A percentile compares a stretch with the other conserved stretches of the same genome.
Conservation (phyloP, 108 stramenopile species). For the Ochromonas danica region DNA sequence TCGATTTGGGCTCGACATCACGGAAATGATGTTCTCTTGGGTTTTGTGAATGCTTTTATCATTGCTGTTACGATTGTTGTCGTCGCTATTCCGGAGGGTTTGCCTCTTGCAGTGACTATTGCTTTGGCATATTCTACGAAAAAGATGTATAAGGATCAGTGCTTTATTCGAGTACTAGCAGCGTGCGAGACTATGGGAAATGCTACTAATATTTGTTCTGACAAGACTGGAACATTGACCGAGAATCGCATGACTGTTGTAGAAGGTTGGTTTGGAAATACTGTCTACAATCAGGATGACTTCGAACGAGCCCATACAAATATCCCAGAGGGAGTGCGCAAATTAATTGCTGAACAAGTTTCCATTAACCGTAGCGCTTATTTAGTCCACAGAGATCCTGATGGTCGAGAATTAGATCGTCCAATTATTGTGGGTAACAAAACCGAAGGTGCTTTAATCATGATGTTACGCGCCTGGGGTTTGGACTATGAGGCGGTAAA, state of each 20-base stretch:
- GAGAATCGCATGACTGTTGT: slow-evolving; percentile 88
- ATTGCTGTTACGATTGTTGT: slow-evolving; percentile 89
- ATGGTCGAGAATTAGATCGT: slow-evolving; percentile 38
- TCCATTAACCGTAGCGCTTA: slow-evolving; percentile 49
- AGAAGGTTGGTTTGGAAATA: slow-evolving; percentile 30
- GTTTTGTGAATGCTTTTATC: slow-evolving; percentile 65
- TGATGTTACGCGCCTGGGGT: slow-evolving; percentile 46
- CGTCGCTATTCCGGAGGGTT: slow-evolving; percentile 96
- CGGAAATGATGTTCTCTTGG: slow-evolving; percentile 10
- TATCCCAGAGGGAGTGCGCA: slow-evolving; percentile 5
- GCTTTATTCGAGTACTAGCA: slow-evolving; percentile 88
- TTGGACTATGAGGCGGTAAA: slow-evolving; percentile 40
- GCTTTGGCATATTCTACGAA: slow-evolving; percentile 68
- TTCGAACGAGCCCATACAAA: not conserved
- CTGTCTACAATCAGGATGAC: slow-evolving; percentile 13
- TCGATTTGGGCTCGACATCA: slow-evolving; percentile 36
- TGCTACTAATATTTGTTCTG: slow-evolving; percentile 97
- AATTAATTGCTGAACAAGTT: slow-evolving; percentile 42
- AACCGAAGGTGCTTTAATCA: slow-evolving; percentile 86
- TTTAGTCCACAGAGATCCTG: slow-evolving; percentile 32
- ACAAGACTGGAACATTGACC: slow-evolving; percentile 94
- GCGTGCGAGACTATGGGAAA: slow-evolving; percentile 99
- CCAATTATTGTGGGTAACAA: slow-evolving; percentile 63
- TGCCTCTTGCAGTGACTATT: slow-evolving; percentile 92
- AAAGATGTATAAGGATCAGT: slow-evolving; percentile 64